Conservation (phyloP, 2,329 filamentous ascomycete genomes). For the Aspergillus jensenii region DNA sequence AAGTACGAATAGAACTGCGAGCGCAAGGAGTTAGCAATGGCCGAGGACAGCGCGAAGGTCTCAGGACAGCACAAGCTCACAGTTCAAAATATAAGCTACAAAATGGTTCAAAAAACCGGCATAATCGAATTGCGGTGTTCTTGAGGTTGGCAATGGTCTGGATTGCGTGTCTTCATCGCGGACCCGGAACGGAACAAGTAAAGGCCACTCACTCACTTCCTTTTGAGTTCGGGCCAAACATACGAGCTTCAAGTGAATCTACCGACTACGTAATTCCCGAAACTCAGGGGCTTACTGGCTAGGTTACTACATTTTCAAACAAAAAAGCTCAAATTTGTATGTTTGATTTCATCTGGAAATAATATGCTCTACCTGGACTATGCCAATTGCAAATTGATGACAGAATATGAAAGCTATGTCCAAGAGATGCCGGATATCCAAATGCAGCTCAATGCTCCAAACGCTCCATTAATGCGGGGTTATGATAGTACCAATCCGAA, state of each 20-base stretch:
- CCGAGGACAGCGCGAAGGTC: background rate
- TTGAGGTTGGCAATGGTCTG: constrained; percentile 4
- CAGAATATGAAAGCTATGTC: background rate
- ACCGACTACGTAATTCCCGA: background rate
- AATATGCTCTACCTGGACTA: background rate
- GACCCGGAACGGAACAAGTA: constrained; percentile 24
- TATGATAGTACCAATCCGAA: constrained; percentile 22
- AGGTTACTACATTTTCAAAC: background rate
- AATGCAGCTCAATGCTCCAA: constrained; percentile 16
- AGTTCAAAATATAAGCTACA: constrained; percentile 9
- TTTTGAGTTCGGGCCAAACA: background rate
- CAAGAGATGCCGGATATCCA: constrained; percentile 14
- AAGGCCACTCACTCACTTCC: background rate
- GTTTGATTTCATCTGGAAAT: background rate
- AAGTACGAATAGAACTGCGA: constrained; percentile 16
- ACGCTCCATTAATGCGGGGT: constrained; percentile 17
- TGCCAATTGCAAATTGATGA: background rate
- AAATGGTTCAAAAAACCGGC: constrained; percentile 17
- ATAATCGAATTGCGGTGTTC: constrained; percentile 13
- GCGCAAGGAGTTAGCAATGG: constrained; percentile 3
- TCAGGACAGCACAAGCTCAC: constrained; percentile 1
- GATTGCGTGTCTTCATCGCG: constrained; percentile 25
- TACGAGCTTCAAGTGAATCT: constrained; percentile 1
- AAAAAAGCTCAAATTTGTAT: background rate
- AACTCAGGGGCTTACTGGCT: background rate